These are phyloP conservation scores for Lactarius sanguifluus DNA, from an alignment of 768 basidiomycete genomes.

Conservation along the genomic window DNA sequence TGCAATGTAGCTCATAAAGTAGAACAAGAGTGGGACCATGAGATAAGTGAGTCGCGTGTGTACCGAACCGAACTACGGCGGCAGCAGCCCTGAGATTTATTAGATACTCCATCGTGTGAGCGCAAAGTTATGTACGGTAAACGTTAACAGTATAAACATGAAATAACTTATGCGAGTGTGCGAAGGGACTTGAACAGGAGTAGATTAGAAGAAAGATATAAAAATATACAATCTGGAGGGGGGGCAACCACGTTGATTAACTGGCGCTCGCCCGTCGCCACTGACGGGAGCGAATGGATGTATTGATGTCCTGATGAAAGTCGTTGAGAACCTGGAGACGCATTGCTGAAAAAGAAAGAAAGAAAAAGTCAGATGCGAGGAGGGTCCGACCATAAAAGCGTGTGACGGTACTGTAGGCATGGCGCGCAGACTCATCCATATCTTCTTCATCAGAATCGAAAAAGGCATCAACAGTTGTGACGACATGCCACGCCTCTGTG, in stretches of 20 bases:
- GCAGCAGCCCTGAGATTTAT: neutral
- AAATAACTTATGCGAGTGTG: constrained; percentile 29
- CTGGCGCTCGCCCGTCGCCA: constrained; percentile 7
- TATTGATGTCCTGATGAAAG: constrained; percentile 11
- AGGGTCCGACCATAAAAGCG: neutral
- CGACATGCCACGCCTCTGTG: constrained; percentile 73
- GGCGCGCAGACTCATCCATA: constrained; percentile 60
- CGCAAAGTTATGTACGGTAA: constrained; percentile 20
- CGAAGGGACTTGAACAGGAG: neutral
- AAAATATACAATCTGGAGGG: neutral
- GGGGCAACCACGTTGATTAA: neutral
- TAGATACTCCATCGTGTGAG: constrained; percentile 9
- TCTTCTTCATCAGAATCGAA: constrained; percentile 73
- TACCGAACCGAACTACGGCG: neutral
- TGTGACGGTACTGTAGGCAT: constrained; percentile 58
- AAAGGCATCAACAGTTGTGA: constrained; percentile 67
- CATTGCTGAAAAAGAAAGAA: constrained; percentile 15
- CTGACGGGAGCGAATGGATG: constrained; percentile 12
- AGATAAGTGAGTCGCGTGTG: neutral
- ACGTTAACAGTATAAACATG: constrained; percentile 29
- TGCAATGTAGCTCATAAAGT: constrained; percentile 27
- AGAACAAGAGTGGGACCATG: constrained; percentile 1
- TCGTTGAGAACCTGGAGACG: constrained; percentile 26
- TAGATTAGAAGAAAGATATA: neutral
- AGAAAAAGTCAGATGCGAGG: neutral